A percentile compares a stretch with the other conserved stretches of the same genome.
These are phyloP conservation scores for Lycium ferocissimum DNA, from an alignment of 257 asterid species.

Conservation along the genomic window DNA sequence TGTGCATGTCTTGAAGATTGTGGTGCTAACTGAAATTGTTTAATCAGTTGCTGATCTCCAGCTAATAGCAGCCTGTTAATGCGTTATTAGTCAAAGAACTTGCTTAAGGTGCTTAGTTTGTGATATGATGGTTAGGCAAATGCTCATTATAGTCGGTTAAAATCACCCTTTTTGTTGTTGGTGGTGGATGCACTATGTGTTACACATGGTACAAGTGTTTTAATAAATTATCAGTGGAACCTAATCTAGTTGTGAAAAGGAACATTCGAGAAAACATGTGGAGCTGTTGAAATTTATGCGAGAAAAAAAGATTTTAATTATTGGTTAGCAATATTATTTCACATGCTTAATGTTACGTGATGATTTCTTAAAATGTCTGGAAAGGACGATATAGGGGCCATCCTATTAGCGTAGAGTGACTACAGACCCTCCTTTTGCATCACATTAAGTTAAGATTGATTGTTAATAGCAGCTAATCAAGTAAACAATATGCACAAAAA, in stretches of 20 bases:
- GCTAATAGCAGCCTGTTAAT: constrained; percentile 26
- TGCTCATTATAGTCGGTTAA: constrained; percentile 15
- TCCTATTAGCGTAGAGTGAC: no score
- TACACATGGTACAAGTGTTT: background rate
- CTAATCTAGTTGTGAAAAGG: background rate
- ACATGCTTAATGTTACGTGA: background rate
- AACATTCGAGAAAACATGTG: background rate
- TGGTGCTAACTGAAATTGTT: constrained; percentile 3
- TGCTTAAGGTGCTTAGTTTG: background rate
- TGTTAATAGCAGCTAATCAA: no score
- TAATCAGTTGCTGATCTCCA: background rate
- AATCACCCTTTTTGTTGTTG: constrained; percentile 14
- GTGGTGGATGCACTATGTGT: background rate
- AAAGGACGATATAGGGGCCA: no score
- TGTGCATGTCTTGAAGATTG: constrained; percentile 1
- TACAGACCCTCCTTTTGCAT: no score
- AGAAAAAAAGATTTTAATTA: background rate
- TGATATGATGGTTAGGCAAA: constrained; percentile 27
- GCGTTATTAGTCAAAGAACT: background rate
- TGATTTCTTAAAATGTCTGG: background rate
- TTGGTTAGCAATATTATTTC: background rate
- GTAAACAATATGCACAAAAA: no score
- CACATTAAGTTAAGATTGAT: no score
- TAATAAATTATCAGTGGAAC: background rate
- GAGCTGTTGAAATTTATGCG: background rate